Evolutionary conservation across 106 monocot species (phyloP).

Genomic region (Acorus gramineus): DNA sequence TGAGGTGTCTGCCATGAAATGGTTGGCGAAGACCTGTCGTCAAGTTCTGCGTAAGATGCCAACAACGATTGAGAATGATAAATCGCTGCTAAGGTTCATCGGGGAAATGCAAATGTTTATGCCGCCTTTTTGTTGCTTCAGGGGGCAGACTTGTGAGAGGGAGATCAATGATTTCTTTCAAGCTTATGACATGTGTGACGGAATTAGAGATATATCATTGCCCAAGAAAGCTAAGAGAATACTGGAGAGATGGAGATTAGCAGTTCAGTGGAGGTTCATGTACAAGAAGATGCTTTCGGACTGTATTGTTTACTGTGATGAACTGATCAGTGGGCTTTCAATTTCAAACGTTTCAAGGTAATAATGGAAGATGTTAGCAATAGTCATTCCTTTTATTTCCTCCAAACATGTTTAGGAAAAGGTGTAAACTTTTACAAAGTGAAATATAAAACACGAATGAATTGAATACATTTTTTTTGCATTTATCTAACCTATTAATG

Average conservation of each 20-base stretch:
- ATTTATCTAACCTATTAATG: too few species aligned
- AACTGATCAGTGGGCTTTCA: conserved; percentile 21
- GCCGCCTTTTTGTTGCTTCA: background rate
- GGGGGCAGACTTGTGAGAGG: background rate
- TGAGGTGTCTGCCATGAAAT: conserved; percentile 58
- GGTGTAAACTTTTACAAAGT: too few species aligned
- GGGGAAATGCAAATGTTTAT: conserved; percentile 14
- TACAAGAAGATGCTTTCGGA: conserved; percentile 45
- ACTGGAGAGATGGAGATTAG: conserved; percentile 64
- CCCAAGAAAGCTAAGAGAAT: conserved; percentile 29
- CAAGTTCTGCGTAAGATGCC: conserved; percentile 25
- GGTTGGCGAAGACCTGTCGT: conserved; percentile 41
- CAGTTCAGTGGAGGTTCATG: conserved; percentile 61
- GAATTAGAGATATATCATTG: conserved; percentile 3
- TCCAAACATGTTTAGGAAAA: too few species aligned
- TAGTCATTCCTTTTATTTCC: too few species aligned
- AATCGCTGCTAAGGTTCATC: conserved; percentile 16
- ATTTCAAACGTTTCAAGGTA: too few species aligned
- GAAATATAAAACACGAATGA: too few species aligned
- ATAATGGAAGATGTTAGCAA: too few species aligned
- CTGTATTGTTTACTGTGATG: conserved; percentile 61
- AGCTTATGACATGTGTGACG: conserved; percentile 17
- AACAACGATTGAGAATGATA: conserved; percentile 38
- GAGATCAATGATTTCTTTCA: conserved; percentile 33
- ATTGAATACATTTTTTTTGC: too few species aligned